phyloP scores from a whole-genome alignment of 805 yeast species.

The Saturnispora sanitii region DNA sequence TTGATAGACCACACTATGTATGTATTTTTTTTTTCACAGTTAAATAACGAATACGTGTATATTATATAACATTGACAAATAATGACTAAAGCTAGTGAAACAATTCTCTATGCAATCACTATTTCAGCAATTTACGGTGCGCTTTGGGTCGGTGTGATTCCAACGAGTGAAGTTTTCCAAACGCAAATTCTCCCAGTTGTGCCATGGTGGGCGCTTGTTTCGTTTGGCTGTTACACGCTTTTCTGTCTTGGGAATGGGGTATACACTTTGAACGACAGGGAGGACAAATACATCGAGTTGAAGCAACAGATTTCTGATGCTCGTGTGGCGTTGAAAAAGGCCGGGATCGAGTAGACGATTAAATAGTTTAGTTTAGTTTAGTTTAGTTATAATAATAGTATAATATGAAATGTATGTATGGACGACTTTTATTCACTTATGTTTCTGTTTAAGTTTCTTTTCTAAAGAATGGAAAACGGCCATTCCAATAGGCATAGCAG shows the following conservation, averaged over 20 bases:
- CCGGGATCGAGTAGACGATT: constrained; percentile 43
- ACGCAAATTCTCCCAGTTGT: constrained; percentile 51
- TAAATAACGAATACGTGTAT: background rate
- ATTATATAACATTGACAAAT: background rate
- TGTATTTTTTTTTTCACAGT: background rate
- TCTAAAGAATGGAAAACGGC: constrained; percentile 81
- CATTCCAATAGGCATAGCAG: constrained; percentile 60
- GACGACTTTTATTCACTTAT: background rate
- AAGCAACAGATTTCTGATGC: constrained; percentile 53
- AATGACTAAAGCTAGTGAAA: constrained; percentile 64
- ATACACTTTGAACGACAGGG: constrained; percentile 59
- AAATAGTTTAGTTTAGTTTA: constrained; percentile 10
- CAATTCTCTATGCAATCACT: constrained; percentile 37
- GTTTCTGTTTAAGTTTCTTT: constrained; percentile 36
- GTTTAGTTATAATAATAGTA: background rate
- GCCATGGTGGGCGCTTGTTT: constrained; percentile 62
- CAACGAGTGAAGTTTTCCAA: constrained; percentile 38
- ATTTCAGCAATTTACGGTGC: constrained; percentile 45
- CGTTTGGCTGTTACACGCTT: constrained; percentile 61
- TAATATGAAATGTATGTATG: no score
- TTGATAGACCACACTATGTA: background rate
- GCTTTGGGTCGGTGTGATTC: constrained; percentile 42
- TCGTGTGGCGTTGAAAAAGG: constrained; percentile 41
- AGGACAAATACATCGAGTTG: constrained; percentile 54
- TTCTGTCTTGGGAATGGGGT: constrained; percentile 63